Conservation (phyloP, 2,329 filamentous ascomycete genomes). For the Diaporthe amygdali region DNA sequence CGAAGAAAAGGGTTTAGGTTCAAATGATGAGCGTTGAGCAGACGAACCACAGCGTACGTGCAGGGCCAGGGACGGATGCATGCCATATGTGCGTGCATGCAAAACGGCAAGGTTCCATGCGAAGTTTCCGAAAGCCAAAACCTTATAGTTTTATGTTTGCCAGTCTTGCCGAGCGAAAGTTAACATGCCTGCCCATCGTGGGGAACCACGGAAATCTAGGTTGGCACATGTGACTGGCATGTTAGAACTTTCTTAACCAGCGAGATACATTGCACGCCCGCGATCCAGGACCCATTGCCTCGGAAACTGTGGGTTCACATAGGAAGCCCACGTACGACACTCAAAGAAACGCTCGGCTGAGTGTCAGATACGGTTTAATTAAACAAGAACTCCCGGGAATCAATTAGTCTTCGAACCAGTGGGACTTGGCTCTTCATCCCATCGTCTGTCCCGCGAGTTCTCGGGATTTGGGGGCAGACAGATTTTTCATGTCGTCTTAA, state of each 20-base stretch:
- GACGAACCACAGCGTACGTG: background rate
- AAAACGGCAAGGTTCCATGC: background rate
- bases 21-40: background rate
- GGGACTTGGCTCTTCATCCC: background rate
- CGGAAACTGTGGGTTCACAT: background rate
- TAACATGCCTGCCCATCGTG: background rate
- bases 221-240: background rate
- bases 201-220: background rate
- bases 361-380: background rate
- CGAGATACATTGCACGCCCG: background rate
- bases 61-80: background rate
- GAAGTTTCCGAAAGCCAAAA: constrained; percentile 15
- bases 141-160: background rate
- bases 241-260: background rate
- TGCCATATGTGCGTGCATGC: background rate
- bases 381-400: background rate
- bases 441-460: background rate
- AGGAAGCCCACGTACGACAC: background rate
- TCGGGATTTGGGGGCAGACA: background rate
- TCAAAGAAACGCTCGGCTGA: background rate
- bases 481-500: background rate
- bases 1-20: background rate
- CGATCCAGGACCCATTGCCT: background rate
- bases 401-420: background rate
- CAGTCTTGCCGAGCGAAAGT: background rate